phyloP scores from a whole-genome alignment of 1,284 basidiomycete genomes.

The Trichosporon sp. region DNA sequence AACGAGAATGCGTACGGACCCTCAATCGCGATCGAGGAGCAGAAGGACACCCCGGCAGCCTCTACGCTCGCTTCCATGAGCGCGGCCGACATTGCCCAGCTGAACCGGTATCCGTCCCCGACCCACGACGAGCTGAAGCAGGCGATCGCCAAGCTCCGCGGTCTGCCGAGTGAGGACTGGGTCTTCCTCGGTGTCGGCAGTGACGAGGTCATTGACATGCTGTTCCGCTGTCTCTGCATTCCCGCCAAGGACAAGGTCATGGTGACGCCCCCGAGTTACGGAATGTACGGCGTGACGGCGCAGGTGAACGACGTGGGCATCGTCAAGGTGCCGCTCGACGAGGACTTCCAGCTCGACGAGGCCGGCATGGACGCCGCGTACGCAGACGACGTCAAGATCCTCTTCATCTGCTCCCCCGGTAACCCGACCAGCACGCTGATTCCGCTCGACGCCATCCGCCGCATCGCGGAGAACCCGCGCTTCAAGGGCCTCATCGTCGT shows the following conservation, averaged over 20 bases:
- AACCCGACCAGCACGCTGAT: constrained; percentile 94
- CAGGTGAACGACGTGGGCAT: constrained; percentile 91
- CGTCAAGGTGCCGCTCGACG: constrained; percentile 75
- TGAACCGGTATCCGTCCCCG: constrained; percentile 58
- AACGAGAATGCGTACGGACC: constrained; percentile 96
- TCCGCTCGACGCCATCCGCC: constrained; percentile 68
- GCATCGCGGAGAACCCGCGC: constrained; percentile 74
- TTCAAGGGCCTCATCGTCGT: constrained; percentile 92
- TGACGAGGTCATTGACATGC: constrained; percentile 94
- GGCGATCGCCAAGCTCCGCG: constrained; percentile 71
- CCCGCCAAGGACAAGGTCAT: constrained; percentile 81
- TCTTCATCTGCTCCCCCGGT: constrained; percentile 95
- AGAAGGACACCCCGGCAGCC: constrained; percentile 29
- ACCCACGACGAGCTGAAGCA: constrained; percentile 70
- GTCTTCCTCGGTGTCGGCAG: constrained; percentile 95
- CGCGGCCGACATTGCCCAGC: constrained; percentile 46
- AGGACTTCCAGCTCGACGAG: constrained; percentile 78
- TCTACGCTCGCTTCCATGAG: constrained; percentile 47
- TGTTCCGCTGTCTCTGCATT: constrained; percentile 84
- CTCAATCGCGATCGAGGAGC: constrained; percentile 63
- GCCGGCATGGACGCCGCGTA: constrained; percentile 74
- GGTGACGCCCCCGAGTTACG: constrained; percentile 92
- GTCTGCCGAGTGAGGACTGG: constrained; percentile 67
- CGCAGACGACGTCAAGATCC: constrained; percentile 77
- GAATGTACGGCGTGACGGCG: constrained; percentile 95